Evolutionary conservation across 768 basidiomycete species (phyloP).

Genomic region (Suillus ampliporus): DNA sequence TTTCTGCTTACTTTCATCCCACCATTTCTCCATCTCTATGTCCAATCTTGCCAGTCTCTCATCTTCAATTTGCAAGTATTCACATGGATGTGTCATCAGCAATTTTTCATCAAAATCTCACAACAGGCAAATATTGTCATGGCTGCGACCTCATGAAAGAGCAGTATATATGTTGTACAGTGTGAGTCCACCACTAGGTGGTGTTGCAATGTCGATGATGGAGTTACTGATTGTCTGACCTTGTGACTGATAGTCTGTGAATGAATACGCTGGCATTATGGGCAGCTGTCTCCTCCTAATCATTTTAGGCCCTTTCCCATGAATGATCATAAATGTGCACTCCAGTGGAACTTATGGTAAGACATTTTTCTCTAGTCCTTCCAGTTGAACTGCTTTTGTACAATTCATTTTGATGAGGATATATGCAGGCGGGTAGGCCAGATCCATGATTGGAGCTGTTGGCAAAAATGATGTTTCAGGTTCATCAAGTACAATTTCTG

Average conservation of each 20-base stretch:
- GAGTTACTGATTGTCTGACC: constrained; percentile 45
- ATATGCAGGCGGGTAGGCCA: constrained; percentile 34
- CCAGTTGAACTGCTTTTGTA: constrained; percentile 30
- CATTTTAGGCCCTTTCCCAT: neutral
- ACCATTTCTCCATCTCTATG: constrained; percentile 12
- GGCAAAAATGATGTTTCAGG: neutral
- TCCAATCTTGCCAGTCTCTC: constrained; percentile 16
- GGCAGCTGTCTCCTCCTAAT: constrained; percentile 34
- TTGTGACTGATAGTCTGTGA: constrained; percentile 48
- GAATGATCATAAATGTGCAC: constrained; percentile 21
- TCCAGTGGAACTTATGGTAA: constrained; percentile 36
- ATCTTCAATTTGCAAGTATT: constrained; percentile 11
- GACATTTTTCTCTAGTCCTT: constrained; percentile 33
- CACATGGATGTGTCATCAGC: constrained; percentile 15
- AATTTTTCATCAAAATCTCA: constrained; percentile 34
- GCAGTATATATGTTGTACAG: constrained; percentile 48
- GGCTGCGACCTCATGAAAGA: constrained; percentile 39
- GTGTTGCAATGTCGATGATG: constrained; percentile 43
- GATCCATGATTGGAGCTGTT: constrained; percentile 18
- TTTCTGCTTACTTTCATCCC: constrained; percentile 1
- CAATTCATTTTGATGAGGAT: constrained; percentile 37
- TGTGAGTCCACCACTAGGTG: constrained; percentile 35
- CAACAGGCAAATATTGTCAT: constrained; percentile 33
- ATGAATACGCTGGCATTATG: constrained; percentile 45
- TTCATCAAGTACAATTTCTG: neutral